Conservation (phyloP, 2,329 filamentous ascomycete species). For the Fonsecaea pugnacius region DNA sequence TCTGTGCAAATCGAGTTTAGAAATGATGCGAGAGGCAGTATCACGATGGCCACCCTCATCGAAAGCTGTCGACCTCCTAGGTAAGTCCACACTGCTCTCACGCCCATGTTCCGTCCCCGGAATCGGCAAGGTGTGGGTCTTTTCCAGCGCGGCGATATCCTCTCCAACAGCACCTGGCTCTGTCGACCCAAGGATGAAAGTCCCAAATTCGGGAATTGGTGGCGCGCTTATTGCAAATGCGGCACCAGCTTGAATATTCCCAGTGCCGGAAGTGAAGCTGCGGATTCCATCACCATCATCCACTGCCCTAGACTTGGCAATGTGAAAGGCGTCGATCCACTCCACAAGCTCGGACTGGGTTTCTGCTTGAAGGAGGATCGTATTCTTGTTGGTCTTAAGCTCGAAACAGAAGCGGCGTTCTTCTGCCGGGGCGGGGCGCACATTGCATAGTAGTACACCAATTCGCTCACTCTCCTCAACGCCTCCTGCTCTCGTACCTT, state of each 20-base stretch:
- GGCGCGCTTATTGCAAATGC: conserved; percentile 93
- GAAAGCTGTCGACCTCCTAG: conserved; percentile 57
- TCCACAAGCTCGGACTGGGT: conserved; percentile 90
- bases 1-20: conserved; percentile 86
- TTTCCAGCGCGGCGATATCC: conserved; percentile 61
- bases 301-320: conserved; percentile 89
- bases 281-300: conserved; percentile 68
- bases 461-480: conserved; percentile 97
- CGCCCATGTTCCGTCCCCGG: conserved; percentile 64
- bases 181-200: conserved; percentile 72
- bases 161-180: conserved; percentile 51
- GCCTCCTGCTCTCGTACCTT: conserved; percentile 75
- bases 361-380: conserved; percentile 86
- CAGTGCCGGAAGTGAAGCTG: conserved; percentile 48
- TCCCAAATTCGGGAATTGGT: conserved; percentile 86
- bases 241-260: conserved; percentile 61
- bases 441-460: conserved; percentile 89
- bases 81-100: conserved; percentile 75
- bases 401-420: conserved; percentile 97
- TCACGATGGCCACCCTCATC: conserved; percentile 78
- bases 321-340: conserved; percentile 92
- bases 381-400: conserved; percentile 95
- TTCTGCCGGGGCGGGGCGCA: conserved; percentile 86
- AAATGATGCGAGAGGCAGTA: conserved; percentile 85
- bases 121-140: conserved; percentile 67